A percentile compares a stretch with the other conserved stretches of the same genome.
Conservation (phyloP, 129 eudicot genomes). For the Artemisia tridentata region DNA sequence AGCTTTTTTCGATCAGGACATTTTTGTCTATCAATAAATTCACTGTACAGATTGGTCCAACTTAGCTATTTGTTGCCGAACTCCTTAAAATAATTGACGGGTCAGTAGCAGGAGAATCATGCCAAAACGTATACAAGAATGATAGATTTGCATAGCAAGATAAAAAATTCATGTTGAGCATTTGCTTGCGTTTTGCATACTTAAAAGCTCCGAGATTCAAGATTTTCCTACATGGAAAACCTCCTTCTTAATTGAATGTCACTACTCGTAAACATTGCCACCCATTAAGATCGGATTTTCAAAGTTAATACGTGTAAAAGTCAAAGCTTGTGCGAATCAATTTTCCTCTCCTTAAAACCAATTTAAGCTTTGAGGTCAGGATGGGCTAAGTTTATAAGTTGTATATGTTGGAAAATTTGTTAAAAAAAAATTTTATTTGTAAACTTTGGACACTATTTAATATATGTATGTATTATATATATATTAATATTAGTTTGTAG, state of each 20-base stretch:
- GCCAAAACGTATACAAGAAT: not conserved
- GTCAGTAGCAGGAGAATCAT: not conserved
- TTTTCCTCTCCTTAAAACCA: not conserved
- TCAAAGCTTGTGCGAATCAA: not conserved
- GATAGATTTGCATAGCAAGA: not conserved
- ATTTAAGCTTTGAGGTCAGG: not conserved
- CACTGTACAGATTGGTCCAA: conserved; percentile 2
- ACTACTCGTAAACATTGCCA: conserved; percentile 21
- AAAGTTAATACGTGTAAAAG: not conserved
- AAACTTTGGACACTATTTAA: not conserved
- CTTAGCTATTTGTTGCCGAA: not conserved
- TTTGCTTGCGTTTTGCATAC: conserved; percentile 37
- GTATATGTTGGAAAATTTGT: not conserved
- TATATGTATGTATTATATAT: not conserved
- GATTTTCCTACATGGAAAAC: conserved; percentile 53
- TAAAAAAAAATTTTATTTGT: not conserved
- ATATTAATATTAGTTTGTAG: no score
- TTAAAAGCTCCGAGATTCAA: conserved; percentile 48
- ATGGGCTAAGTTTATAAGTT: not conserved
- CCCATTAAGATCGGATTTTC: conserved; percentile 24
- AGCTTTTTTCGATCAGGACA: not conserved
- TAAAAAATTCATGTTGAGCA: not conserved
- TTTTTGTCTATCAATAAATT: not conserved
- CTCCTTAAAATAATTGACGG: not conserved
- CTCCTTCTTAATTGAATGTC: conserved; percentile 22